These are phyloP conservation scores for Candida corydali DNA, from an alignment of 805 yeast species.

Conservation along the genomic window DNA sequence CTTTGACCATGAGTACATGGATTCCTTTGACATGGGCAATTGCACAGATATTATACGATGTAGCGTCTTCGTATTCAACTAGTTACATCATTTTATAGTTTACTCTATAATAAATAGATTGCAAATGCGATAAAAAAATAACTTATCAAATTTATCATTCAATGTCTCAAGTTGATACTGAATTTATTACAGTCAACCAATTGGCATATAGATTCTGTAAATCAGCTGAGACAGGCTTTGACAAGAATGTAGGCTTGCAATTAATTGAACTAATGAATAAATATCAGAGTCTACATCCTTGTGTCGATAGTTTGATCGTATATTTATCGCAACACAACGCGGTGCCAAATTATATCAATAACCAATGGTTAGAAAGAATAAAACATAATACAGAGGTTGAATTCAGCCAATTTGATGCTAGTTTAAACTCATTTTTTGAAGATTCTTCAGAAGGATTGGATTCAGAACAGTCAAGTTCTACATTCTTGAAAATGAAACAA, in stretches of 20 bases:
- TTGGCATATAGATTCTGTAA: conserved; percentile 9
- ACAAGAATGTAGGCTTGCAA: background rate
- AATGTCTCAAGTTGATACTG: conserved; percentile 5
- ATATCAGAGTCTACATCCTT: conserved; percentile 19
- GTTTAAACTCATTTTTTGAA: background rate
- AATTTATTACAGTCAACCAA: conserved; percentile 11
- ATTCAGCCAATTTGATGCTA: background rate
- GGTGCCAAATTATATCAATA: background rate
- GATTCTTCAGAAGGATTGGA: background rate
- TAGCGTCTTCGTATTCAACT: conserved; percentile 63
- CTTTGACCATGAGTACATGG: conserved; percentile 92
- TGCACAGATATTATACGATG: conserved; percentile 61
- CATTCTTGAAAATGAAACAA: conserved; percentile 6
- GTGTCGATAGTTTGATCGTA: conserved; percentile 8
- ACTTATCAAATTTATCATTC: too few species aligned
- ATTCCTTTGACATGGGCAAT: conserved; percentile 82
- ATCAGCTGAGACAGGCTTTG: conserved; percentile 1
- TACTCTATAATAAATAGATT: too few species aligned
- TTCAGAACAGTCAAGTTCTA: background rate
- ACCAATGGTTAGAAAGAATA: background rate
- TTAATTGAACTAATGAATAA: conserved; percentile 20
- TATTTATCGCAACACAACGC: conserved; percentile 3
- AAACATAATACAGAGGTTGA: background rate
- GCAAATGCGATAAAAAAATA: background rate
- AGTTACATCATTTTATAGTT: conserved; percentile 23